phyloP scores from a whole-genome alignment of 208 protist genomes.

The Wallacemonas rigidus region DNA sequence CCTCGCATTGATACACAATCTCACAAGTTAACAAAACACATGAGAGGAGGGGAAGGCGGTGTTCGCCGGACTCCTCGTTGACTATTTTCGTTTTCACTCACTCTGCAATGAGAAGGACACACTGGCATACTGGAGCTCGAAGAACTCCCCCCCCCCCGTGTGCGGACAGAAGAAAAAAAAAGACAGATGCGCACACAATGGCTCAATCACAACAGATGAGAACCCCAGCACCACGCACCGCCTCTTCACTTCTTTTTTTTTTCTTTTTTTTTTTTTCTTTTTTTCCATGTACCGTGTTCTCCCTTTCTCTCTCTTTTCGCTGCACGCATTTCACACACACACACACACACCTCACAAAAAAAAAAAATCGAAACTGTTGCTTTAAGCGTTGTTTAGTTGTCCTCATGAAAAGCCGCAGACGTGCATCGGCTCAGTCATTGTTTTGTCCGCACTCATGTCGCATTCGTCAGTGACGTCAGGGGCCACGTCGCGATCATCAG shows the following conservation, averaged over 20 bases:
- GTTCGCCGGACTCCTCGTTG: no score
- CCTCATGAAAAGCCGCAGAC: no score
- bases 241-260: neutral
- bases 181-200: neutral
- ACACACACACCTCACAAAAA: neutral
- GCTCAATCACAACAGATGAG: no score
- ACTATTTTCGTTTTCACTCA: no score
- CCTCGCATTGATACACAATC: no score
- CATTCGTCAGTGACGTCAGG: neutral
- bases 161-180: neutral
- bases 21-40: no score
- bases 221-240: no score
- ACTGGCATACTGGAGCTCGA: no score
- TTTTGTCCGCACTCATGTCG: neutral
- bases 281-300: constrained; percentile 13
- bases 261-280: constrained; percentile 5
- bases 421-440: neutral
- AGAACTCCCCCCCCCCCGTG: neutral
- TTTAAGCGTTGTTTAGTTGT: no score
- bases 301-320: constrained; percentile 21
- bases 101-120: no score
- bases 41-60: no score
- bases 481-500: neutral
- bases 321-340: no score
- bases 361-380: constrained; percentile 2